Conservation (phyloP, 352 stramenopile genomes). For the Phytophthora litchii region DNA sequence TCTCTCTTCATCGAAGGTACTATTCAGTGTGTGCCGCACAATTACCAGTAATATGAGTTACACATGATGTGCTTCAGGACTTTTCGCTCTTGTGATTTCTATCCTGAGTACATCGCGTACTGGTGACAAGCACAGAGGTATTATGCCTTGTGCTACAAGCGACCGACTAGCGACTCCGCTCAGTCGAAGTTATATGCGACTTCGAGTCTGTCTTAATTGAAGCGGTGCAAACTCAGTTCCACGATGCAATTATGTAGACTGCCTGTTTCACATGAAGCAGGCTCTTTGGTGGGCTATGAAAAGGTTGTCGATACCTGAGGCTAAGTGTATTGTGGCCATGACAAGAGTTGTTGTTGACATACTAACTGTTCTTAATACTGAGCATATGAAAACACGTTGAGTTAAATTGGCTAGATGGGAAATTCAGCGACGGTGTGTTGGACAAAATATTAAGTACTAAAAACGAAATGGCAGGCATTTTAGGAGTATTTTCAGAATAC, state of each 20-base stretch:
- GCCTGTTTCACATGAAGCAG: conserved; percentile 5
- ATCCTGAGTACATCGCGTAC: conserved; percentile 8
- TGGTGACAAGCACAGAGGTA: conserved; percentile 13
- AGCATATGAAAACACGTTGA: neutral
- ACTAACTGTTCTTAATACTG: neutral
- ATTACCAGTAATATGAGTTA: conserved; percentile 16
- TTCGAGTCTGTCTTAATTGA: neutral
- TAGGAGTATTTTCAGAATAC: neutral
- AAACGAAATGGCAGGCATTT: neutral
- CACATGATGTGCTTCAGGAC: conserved; percentile 15
- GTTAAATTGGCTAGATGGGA: neutral
- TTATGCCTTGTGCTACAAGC: conserved; percentile 19
- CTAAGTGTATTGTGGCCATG: conserved; percentile 2
- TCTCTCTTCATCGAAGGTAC: conserved; percentile 34
- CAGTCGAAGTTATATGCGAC: neutral
- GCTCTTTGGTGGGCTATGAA: neutral
- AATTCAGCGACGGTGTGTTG: neutral
- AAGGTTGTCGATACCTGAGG: neutral
- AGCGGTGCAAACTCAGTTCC: neutral
- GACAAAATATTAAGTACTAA: neutral
- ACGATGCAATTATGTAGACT: neutral
- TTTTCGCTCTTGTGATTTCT: conserved; percentile 21
- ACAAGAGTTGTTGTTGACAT: neutral
- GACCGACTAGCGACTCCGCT: neutral
- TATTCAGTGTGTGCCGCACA: conserved; percentile 15